Evolutionary conservation across 306 rosid species (phyloP), one percentile per base, ranked within the genome.

Genomic region (Erythrophleum fordii): DNA sequence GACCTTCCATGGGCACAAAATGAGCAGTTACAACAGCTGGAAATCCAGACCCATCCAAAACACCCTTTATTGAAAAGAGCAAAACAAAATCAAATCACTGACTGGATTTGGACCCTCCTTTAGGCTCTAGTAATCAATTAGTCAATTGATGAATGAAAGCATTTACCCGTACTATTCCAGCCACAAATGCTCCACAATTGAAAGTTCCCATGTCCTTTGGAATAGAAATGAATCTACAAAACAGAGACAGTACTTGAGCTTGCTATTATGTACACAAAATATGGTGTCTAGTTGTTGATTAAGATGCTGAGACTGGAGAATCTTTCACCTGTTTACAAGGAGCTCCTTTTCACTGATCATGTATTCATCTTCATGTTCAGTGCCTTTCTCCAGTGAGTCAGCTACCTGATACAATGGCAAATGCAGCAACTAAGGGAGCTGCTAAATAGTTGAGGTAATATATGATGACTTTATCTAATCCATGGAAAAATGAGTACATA

Each of bases 201-300:
- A 93, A 95, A 20, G 99, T 92, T 49, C 99, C 99, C 98, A 95
- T 95, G 91, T 95, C 99, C 87, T 93, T 95, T 10, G 99, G 99
- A 75, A 95, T 91, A 48, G 98, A 95, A 84, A 93, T 95, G 84
- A 95, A 95, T 85, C 98, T 95, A 85, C 53, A 66, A 76, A 66
- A 76, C 67, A 83, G 82, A 83, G 62, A 29, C 37, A 34, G 62
- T 51, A 28, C 75, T 71, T 86, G 74, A 81, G 84, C 75, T 72
- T 64, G 75, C 73, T 2, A 66, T 59, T 26, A 72, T 69, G 62
- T 29, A 76, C 18, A 66, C 25, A 72, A 60, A 26, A 61, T 73
- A 46, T 34, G 70, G n/a, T 52, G 48, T 28, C 61, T 29, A 76
- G 51, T 39, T 46, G 37, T 65, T 26, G 69, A n/a, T 53, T 48